Base-by-base conservation (phyloP, 345 rosid species). In the Boechera retrofracta region DNA sequence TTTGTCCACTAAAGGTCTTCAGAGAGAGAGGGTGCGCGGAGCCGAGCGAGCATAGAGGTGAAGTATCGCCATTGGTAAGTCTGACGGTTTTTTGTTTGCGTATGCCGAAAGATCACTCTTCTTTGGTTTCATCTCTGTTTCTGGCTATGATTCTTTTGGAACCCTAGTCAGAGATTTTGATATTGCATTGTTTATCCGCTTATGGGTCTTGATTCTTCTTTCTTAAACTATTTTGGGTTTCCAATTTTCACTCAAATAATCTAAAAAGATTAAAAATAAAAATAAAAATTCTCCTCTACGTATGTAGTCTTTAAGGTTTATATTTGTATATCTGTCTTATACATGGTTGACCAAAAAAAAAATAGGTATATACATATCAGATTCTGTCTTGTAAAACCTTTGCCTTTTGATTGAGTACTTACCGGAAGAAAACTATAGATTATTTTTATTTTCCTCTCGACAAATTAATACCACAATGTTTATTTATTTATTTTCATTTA, bases 141-240 rank as follows among this genome's bases (percentile, higher is more conserved):
- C 29, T 28, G 29, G 3, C 29, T 28, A 28, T 28, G 29, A 28
- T 28, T 63, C 28, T 11, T 35, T 18, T 10, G 65, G n/a, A 69
- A 44, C 51, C 52, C 71, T 77, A 54, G 24, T 39, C 16, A 39
- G 7, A 68, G 24, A 28, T 68, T 68, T 32, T 60, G 47, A 52
- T 61, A 24, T 69, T 52, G 2, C 56, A 61, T 41, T 29, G 10
- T 29, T 69, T 26, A 35, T 59, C 16, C 5, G 18, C 11, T 21
- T 64, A 21, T 21, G 24, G 24, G 24, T 21, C 24, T 69, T 32
- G 69, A 11, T 76, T 39, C 9, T 51, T 60, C 56, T 69, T 68
- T 39, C 55, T n/a, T 60, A 1, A 60, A 12, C 47, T 68, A 33
- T 39, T 59, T n/a, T 5, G 38, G 48, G 21, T 41, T 68, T n/a